Evolutionary conservation across 495 filamentous ascomycete genomes (phyloP).

Genomic region (Coniosporium apollinis): DNA sequence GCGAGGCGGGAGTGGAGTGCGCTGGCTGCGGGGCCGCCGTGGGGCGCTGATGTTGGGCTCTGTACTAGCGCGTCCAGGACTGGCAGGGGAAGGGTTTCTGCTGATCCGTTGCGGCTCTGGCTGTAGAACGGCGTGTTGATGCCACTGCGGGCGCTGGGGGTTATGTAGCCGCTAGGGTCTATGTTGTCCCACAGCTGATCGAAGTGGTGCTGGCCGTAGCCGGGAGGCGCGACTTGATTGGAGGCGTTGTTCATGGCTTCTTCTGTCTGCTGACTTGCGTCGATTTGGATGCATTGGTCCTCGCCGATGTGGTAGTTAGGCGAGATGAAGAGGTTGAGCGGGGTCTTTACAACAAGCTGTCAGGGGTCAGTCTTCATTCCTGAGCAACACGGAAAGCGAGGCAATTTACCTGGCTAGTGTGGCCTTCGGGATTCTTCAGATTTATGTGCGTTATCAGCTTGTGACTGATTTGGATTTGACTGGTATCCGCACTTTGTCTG

Average conservation of each 20-base stretch:
- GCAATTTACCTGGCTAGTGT: slow-evolving; percentile 73
- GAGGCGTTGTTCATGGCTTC: slow-evolving; percentile 21
- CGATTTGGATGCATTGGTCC: no score
- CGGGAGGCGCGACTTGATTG: slow-evolving; percentile 50
- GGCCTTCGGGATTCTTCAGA: slow-evolving; percentile 83
- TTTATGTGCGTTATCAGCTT: slow-evolving; percentile 74
- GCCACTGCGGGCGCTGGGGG: slow-evolving; percentile 52
- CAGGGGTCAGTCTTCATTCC: no score
- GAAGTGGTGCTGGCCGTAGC: slow-evolving; percentile 72
- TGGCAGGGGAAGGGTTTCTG: slow-evolving; percentile 64
- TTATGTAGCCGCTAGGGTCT: slow-evolving; percentile 58
- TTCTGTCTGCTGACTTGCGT: no score
- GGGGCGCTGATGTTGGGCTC: slow-evolving; percentile 4
- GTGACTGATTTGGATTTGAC: slow-evolving; percentile 74
- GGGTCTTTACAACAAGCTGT: slow-evolving; percentile 67
- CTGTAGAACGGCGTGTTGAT: slow-evolving; percentile 57
- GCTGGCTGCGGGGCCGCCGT: slow-evolving; percentile 16
- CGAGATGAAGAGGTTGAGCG: slow-evolving; percentile 83
- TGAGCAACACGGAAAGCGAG: no score
- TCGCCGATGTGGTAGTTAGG: slow-evolving; percentile 74
- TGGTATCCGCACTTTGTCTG: slow-evolving; percentile 68
- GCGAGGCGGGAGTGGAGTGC: slow-evolving; percentile 20
- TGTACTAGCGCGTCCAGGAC: no score
- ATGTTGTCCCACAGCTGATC: slow-evolving; percentile 82
- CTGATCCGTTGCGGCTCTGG: slow-evolving; percentile 59